A percentile compares a stretch with the other conserved stretches of the same genome.
These are phyloP conservation scores for Strombidium stylifer DNA, from an alignment of 73 alveolate genomes.

Conservation along the genomic window DNA sequence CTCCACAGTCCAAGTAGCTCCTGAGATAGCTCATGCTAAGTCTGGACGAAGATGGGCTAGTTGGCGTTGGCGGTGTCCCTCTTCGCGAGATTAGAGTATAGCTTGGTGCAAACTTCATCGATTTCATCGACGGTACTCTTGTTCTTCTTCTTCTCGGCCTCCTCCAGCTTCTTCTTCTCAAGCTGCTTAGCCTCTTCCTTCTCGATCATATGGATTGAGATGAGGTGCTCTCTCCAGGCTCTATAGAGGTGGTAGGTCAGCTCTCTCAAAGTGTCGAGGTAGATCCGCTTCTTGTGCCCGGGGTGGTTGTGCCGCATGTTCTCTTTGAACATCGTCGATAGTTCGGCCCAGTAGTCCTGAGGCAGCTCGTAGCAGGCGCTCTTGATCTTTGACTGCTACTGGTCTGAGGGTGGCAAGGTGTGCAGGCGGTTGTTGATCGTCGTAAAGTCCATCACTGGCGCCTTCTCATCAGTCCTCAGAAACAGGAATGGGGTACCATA, in stretches of 20 bases:
- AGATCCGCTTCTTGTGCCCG: constrained; percentile 49
- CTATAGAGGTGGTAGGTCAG: constrained; percentile 34
- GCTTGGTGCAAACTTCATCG: background rate
- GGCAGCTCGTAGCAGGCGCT: background rate
- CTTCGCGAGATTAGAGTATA: background rate
- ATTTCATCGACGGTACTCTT: background rate
- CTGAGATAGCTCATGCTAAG: too few species aligned
- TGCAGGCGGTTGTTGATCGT: constrained; percentile 62
- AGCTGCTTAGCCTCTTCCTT: too few species aligned
- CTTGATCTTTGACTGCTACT: too few species aligned
- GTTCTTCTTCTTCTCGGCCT: background rate
- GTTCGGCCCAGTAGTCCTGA: constrained; percentile 48
- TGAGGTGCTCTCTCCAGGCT: constrained; percentile 44
- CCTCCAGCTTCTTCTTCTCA: too few species aligned
- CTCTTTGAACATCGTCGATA: constrained; percentile 67
- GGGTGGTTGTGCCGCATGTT: constrained; percentile 49
- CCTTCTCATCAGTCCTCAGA: constrained; percentile 52
- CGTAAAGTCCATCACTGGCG: constrained; percentile 76
- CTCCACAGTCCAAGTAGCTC: too few species aligned
- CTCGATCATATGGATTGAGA: too few species aligned
- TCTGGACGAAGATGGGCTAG: too few species aligned
- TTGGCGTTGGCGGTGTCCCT: too few species aligned
- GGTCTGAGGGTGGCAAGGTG: background rate
- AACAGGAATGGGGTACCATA: constrained; percentile 66
- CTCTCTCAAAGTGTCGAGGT: constrained; percentile 64